Percentiles rank a stretch among this genome's conserved stretches.
phyloP scores from a whole-genome alignment of 2,329 filamentous ascomycete species.

The Falciphora oryzae region DNA sequence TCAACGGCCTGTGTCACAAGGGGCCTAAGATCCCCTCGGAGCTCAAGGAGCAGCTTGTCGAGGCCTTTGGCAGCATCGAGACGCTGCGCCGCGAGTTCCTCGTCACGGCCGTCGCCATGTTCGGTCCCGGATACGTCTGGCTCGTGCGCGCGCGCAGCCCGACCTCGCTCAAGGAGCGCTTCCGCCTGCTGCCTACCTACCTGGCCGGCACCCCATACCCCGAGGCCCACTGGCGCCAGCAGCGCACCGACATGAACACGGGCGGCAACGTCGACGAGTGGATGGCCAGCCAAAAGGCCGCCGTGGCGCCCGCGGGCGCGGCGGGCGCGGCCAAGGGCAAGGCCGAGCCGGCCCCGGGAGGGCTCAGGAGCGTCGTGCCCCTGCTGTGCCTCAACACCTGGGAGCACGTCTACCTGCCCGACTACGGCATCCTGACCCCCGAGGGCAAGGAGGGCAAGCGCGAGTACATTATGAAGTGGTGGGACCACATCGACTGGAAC shows the following conservation, averaged over 20 bases:
- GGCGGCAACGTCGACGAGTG: slow-evolving; percentile 34
- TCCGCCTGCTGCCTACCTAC: slow-evolving; percentile 80
- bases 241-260: slow-evolving; percentile 65
- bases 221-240: slow-evolving; percentile 73
- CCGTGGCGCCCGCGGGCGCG: slow-evolving; percentile 24
- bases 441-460: slow-evolving; percentile 66
- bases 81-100: slow-evolving; percentile 76
- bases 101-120: slow-evolving; percentile 80
- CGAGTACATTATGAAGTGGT: slow-evolving; percentile 74
- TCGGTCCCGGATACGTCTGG: slow-evolving; percentile 97
- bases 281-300: slow-evolving; percentile 31
- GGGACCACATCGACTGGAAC: slow-evolving; percentile 82
- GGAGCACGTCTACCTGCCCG: slow-evolving; percentile 87
- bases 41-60: slow-evolving; percentile 55
- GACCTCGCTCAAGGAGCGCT: slow-evolving; percentile 29
- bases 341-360: slow-evolving; percentile 16
- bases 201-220: slow-evolving; percentile 85
- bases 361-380: slow-evolving; percentile 9
- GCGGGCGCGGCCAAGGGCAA: slow-evolving; percentile 19
- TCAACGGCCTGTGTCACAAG: slow-evolving; percentile 45
- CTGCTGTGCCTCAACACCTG: slow-evolving; percentile 91
- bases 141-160: slow-evolving; percentile 53
- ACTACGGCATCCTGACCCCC: slow-evolving; percentile 58
- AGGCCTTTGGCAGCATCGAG: slow-evolving; percentile 75
- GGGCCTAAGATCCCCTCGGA: slow-evolving; percentile 41